Evolutionary conservation across 2,329 filamentous ascomycete species (phyloP).

Genomic region (Verticillium dahliae): DNA sequence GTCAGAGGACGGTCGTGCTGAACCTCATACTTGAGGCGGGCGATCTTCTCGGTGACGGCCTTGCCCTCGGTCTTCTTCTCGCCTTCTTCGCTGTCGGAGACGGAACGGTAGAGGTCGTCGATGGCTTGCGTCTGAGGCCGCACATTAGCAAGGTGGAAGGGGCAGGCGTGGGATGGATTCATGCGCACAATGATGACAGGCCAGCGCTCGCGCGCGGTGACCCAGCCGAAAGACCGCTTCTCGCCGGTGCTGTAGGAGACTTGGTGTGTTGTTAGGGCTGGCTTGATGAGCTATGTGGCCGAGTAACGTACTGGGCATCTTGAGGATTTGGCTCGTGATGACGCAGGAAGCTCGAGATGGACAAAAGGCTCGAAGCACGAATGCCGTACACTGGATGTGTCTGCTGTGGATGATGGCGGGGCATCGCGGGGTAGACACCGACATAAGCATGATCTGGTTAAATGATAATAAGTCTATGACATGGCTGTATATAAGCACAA

Average conservation of each 20-base stretch:
- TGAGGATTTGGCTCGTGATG: background rate
- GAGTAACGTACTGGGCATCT: conserved; percentile 4
- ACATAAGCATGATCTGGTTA: background rate
- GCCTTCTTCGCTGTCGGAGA: conserved; percentile 51
- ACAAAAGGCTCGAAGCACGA: background rate
- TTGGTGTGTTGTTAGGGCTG: conserved; percentile 24
- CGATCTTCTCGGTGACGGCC: conserved; percentile 71
- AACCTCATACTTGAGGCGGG: conserved; percentile 85
- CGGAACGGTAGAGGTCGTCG: conserved; percentile 78
- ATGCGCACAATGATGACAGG: conserved; percentile 76
- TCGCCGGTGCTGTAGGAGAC: conserved; percentile 75
- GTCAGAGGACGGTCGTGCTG: conserved; percentile 78
- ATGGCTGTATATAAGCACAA: background rate
- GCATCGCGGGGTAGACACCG: background rate
- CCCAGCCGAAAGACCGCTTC: conserved; percentile 77
- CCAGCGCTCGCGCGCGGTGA: conserved; percentile 83
- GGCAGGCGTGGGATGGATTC: background rate
- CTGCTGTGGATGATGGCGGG: background rate
- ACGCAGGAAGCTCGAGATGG: background rate
- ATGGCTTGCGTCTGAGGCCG: conserved; percentile 74
- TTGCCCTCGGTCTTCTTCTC: conserved; percentile 68
- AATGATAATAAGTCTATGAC: background rate
- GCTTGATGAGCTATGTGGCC: no score
- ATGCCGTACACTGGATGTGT: background rate
- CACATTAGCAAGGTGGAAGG: conserved; percentile 12